Conservation (phyloP, 2,329 filamentous ascomycete species). For the Fusarium redolens region DNA sequence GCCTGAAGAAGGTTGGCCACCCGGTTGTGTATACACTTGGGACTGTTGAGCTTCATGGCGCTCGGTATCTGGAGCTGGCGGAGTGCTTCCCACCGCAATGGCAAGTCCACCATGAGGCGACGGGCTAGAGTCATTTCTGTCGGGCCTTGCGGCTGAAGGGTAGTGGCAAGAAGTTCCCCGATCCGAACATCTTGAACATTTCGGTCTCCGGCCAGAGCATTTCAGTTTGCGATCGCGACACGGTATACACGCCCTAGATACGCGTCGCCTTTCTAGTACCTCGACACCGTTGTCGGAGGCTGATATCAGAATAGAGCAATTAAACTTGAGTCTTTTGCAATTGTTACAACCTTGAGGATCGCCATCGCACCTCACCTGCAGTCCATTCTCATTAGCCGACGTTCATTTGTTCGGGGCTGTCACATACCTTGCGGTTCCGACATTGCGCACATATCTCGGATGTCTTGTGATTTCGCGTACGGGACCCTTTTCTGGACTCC, state of each 20-base stretch:
- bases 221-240: constrained; percentile 25
- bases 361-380: constrained; percentile 20
- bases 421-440: constrained; percentile 24
- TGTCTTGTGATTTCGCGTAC: constrained; percentile 16
- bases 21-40: not conserved
- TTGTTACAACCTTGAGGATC: constrained; percentile 5
- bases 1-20: not conserved
- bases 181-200: constrained; percentile 5
- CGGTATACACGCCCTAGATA: constrained; percentile 11
- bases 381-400: not conserved
- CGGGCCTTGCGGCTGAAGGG: not conserved
- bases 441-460: constrained; percentile 27
- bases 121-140: not conserved
- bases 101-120: not conserved
- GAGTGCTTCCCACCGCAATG: not conserved
- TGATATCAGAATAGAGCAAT: not conserved
- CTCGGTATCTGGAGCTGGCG: not conserved
- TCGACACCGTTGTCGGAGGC: not conserved
- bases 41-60: not conserved
- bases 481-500: not conserved
- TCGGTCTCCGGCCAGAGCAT: constrained; percentile 11
- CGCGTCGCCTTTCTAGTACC: constrained; percentile 3
- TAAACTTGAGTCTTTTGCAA: constrained; percentile 13
- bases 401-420: no score
- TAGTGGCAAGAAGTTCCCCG: not conserved